Evolutionary conservation across 2,329 filamentous ascomycete species (phyloP).

Genomic region (Fusarium acutatum): DNA sequence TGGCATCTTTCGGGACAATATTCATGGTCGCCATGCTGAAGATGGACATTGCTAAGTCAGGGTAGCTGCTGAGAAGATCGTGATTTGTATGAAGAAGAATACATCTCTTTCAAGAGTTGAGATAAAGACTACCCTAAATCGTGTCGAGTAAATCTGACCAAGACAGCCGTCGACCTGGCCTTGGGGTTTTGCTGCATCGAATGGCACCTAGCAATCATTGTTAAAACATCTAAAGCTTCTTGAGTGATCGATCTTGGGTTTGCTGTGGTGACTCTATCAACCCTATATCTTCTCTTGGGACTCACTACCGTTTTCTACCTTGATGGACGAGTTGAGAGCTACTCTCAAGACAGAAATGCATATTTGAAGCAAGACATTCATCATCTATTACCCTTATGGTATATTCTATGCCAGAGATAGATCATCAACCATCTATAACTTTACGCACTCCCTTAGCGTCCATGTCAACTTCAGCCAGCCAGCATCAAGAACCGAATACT

Average conservation of each 20-base stretch:
- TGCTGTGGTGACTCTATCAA: neutral
- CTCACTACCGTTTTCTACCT: neutral
- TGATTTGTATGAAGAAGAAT: neutral
- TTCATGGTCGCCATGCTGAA: no score
- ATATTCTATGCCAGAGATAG: neutral
- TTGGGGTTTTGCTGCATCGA: neutral
- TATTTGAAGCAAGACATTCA: neutral
- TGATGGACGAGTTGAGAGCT: neutral
- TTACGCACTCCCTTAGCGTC: neutral
- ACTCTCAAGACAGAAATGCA: neutral
- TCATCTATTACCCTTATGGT: no score
- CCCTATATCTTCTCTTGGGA: neutral
- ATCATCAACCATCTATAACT: neutral
- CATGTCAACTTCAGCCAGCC: neutral
- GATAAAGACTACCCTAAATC: neutral
- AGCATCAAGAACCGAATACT: neutral
- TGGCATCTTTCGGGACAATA: no score
- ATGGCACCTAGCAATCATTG: fast-evolving
- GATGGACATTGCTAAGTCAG: fast-evolving
- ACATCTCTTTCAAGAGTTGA: neutral
- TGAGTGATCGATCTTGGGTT: neutral
- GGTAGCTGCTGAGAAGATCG: neutral
- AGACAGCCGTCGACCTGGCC: fast-evolving
- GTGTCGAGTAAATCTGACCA: neutral
- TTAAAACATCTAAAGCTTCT: neutral